phyloP scores from a whole-genome alignment of 768 basidiomycete genomes.

The Chalciporus chontae region DNA sequence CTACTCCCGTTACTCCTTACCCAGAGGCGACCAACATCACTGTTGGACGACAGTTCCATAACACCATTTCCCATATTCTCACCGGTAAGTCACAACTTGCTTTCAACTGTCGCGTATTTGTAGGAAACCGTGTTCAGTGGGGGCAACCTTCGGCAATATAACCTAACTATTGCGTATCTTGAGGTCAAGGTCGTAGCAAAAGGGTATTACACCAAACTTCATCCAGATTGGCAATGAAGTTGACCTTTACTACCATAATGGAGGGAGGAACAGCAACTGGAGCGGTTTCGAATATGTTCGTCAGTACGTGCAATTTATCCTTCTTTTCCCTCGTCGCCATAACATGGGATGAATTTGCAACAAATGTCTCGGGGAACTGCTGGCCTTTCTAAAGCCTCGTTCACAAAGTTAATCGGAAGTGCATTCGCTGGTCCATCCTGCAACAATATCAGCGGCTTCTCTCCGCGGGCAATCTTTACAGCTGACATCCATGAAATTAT shows the following conservation, averaged over 20 bases:
- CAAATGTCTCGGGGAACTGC: slow-evolving; percentile 43
- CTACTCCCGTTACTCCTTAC: slow-evolving; percentile 51
- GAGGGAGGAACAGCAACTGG: slow-evolving; percentile 38
- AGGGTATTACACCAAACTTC: slow-evolving; percentile 49
- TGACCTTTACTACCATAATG: slow-evolving; percentile 50
- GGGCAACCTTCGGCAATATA: slow-evolving; percentile 58
- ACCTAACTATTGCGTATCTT: slow-evolving; percentile 47
- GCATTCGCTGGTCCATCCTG: slow-evolving; percentile 52
- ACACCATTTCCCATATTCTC: slow-evolving; percentile 50
- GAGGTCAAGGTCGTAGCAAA: slow-evolving; percentile 39
- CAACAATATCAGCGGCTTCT: slow-evolving; percentile 43
- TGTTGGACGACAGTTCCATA: slow-evolving; percentile 51
- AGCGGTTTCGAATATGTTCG: slow-evolving; percentile 43
- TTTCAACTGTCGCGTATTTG: not conserved
- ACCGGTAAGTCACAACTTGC: slow-evolving; percentile 30
- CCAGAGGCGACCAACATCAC: slow-evolving; percentile 62
- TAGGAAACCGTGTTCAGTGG: slow-evolving; percentile 63
- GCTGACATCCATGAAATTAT: slow-evolving; percentile 46
- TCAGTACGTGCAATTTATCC: slow-evolving; percentile 38
- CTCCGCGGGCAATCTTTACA: slow-evolving; percentile 56
- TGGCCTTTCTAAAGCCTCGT: slow-evolving; percentile 35
- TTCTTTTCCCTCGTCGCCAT: not conserved
- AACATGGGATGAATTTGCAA: slow-evolving; percentile 48
- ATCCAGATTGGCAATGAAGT: slow-evolving; percentile 64
- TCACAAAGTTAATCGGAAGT: slow-evolving; percentile 44